Evolutionary conservation across 139 green algal genomes (phyloP).

Genomic region (Pedinophyceae sp.): DNA sequence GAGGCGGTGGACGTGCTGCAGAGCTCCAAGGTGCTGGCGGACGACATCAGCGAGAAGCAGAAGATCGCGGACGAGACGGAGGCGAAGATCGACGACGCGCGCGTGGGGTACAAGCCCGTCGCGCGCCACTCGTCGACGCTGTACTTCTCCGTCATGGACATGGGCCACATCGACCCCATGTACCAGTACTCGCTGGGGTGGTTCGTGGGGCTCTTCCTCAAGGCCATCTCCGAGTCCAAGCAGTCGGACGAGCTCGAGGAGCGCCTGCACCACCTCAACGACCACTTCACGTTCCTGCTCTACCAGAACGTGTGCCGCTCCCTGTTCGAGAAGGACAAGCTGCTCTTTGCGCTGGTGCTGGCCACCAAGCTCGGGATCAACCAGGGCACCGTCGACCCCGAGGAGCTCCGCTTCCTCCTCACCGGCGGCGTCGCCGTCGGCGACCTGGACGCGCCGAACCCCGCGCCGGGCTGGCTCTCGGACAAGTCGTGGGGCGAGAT

Average conservation of each 20-base stretch:
- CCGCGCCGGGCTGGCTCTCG: slow-evolving; percentile 28
- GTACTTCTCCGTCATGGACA: slow-evolving; percentile 52
- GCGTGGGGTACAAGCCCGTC: slow-evolving; percentile 48
- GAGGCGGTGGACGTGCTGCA: slow-evolving; percentile 33
- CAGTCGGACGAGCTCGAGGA: slow-evolving; percentile 31
- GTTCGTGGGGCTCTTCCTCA: slow-evolving; percentile 35
- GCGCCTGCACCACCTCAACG: slow-evolving; percentile 38
- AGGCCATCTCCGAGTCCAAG: slow-evolving; percentile 27
- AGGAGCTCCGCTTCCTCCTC: slow-evolving; percentile 19
- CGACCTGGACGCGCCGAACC: slow-evolving; percentile 32
- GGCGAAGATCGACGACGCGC: slow-evolving; percentile 54
- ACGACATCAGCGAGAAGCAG: slow-evolving; percentile 58
- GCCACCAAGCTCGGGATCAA: slow-evolving; percentile 8
- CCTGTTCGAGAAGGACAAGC: slow-evolving; percentile 13
- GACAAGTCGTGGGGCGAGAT: slow-evolving; percentile 17
- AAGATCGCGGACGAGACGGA: slow-evolving; percentile 61
- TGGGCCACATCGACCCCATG: slow-evolving; percentile 52
- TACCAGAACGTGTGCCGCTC: slow-evolving; percentile 59
- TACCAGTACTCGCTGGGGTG: slow-evolving; percentile 50
- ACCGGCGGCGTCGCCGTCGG: slow-evolving; percentile 37
- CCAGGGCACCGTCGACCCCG: slow-evolving; percentile 7
- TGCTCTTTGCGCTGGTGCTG: slow-evolving; percentile 9
- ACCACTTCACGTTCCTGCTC: slow-evolving; percentile 52
- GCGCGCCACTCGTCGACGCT: slow-evolving; percentile 40
- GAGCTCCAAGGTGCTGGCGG: slow-evolving; percentile 24